phyloP scores from a whole-genome alignment of 129 eudicot species.

The Ambrosia trifida region DNA sequence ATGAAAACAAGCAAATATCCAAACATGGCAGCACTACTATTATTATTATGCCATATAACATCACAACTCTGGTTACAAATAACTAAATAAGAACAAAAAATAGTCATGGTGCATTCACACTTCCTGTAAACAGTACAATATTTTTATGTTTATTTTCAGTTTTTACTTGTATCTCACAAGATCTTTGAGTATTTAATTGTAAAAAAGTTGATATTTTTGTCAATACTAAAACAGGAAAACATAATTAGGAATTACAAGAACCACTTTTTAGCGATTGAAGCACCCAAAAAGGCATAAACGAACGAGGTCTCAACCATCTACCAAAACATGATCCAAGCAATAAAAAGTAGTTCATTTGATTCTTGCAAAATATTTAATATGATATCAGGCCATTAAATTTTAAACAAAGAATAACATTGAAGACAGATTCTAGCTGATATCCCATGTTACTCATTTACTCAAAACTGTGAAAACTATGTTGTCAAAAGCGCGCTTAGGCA shows the following conservation, averaged over 20 bases:
- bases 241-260: not conserved
- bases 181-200: not conserved
- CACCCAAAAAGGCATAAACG: too few species aligned
- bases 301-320: too few species aligned
- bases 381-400: too few species aligned
- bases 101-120: conserved; percentile 1
- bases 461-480: too few species aligned
- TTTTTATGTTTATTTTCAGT: not conserved
- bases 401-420: not conserved
- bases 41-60: not conserved
- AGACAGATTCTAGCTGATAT: not conserved
- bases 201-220: not conserved
- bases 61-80: not conserved
- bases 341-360: too few species aligned
- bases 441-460: conserved; percentile 2
- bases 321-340: too few species aligned
- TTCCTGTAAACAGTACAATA: not conserved
- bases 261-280: too few species aligned
- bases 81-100: not conserved
- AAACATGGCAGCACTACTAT: not conserved
- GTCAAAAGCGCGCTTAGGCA: too few species aligned
- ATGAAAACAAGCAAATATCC: not conserved
- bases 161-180: not conserved
- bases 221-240: not conserved
- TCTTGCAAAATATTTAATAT: not conserved